Evolutionary conservation across 129 eudicot genomes (phyloP), one percentile per base, ranked within the genome.

Genomic region (Calendula officinalis): DNA sequence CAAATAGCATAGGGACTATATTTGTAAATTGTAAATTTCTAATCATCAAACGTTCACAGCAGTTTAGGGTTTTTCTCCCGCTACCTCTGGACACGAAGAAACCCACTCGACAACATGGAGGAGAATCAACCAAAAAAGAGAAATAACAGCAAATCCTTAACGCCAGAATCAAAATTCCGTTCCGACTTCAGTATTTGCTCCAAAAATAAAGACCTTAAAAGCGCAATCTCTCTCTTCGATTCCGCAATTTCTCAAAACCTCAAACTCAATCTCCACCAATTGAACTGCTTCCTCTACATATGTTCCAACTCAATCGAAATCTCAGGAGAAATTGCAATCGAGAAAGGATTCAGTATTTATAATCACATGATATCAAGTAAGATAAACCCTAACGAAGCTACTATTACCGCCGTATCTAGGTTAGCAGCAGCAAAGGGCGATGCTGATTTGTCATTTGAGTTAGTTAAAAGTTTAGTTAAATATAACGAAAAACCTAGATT

Each of bases 241-340:
- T 84, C 77, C 44, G 82, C 95, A 49, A 43, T 68, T 16, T 48
- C 91, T 38, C 62, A 71, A 33, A 81, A 79, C 48, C 64, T 87
- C 45, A 77, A 66, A 33, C 84, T 87, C 33, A 81, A 69, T 47
- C 80, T 69, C 44, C 70, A 74, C 63, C 90, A 90, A 54, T 71
- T 79, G 58, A 90, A 90, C 46, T 62, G 87, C 60, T 67, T 90
- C 63, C 87, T 90, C 42, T 83, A 90, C 76, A 81, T 90, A 40
- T 87, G 90, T 63, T 78, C 94, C 52, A 75, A 80, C 45, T 56
- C 81, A 16, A 17, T 68, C 8, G 79, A 81, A 32, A 48, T 75
- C 1, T n/a, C 73, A 9, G 69, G 74, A 41, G 34, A 48, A 3
- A 2, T 67, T 7, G 90, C 96, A 10, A 77, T 87, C 27, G 81